A percentile compares a stretch with the other conserved stretches of the same genome.
These are phyloP conservation scores for Rachicladosporium sp. DNA, from an alignment of 2,329 filamentous ascomycete genomes.

Conservation along the genomic window DNA sequence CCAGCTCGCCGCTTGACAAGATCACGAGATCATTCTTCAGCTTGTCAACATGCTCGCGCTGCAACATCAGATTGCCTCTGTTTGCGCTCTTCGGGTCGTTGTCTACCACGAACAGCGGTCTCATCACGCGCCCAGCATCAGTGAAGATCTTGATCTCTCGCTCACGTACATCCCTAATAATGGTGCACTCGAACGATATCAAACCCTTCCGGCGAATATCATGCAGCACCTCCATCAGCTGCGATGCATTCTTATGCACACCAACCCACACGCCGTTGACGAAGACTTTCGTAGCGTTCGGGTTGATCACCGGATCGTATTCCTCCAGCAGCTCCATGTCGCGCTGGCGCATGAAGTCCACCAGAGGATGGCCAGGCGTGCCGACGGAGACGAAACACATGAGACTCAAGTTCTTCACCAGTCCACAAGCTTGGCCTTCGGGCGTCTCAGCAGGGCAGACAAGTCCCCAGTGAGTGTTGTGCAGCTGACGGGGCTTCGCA, in stretches of 20 bases:
- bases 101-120: slow-evolving; percentile 86
- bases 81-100: slow-evolving; percentile 65
- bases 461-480: slow-evolving; percentile 97
- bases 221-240: slow-evolving; percentile 51
- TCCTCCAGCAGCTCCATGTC: slow-evolving; percentile 97
- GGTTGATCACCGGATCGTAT: slow-evolving; percentile 56
- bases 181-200: slow-evolving; percentile 82
- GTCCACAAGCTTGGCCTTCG: slow-evolving; percentile 93
- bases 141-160: slow-evolving; percentile 98
- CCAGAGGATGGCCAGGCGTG: slow-evolving; percentile 76
- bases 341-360: slow-evolving; percentile 89
- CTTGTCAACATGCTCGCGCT: slow-evolving; percentile 66
- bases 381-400: slow-evolving; percentile 99
- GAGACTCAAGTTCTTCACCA: slow-evolving; percentile 93
- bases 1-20: slow-evolving; percentile 27
- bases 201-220: slow-evolving; percentile 52
- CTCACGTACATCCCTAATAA: slow-evolving; percentile 92
- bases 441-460: slow-evolving; percentile 96
- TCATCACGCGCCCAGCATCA: slow-evolving; percentile 87
- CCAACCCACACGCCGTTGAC: slow-evolving; percentile 98
- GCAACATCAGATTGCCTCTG: slow-evolving; percentile 66
- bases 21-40: slow-evolving; percentile 63
- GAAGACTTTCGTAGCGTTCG: slow-evolving; percentile 93
- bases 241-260: slow-evolving; percentile 77
- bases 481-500: slow-evolving; percentile 91